These are phyloP conservation scores for Ramaria sp. DNA, from an alignment of 768 basidiomycete genomes.

Conservation along the genomic window DNA sequence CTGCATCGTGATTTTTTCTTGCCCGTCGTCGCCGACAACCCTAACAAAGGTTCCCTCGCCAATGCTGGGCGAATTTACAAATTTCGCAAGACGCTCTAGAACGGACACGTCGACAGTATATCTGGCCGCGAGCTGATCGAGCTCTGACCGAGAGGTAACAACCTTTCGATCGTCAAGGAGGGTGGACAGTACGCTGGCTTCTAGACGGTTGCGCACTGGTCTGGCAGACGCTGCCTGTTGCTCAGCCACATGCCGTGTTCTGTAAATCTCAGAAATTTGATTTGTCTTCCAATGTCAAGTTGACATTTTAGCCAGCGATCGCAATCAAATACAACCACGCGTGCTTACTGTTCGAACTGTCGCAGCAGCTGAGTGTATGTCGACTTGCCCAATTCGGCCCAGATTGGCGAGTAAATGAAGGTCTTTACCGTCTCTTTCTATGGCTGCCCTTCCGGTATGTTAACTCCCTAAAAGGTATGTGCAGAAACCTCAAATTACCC, in stretches of 20 bases:
- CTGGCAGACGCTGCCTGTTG: slow-evolving; percentile 32
- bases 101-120: slow-evolving; percentile 44
- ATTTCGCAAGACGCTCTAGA: slow-evolving; percentile 39
- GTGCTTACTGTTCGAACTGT: slow-evolving; percentile 34
- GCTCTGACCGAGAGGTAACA: slow-evolving; percentile 26
- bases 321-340: background rate
- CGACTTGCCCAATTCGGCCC: slow-evolving; percentile 50
- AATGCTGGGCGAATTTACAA: slow-evolving; percentile 58
- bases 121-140: slow-evolving; percentile 39
- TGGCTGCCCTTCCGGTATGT: slow-evolving; percentile 30
- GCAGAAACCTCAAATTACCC: slow-evolving; percentile 23
- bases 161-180: slow-evolving; percentile 57
- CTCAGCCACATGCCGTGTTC: slow-evolving; percentile 45
- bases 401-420: slow-evolving; percentile 63
- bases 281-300: slow-evolving; percentile 16
- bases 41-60: slow-evolving; percentile 33
- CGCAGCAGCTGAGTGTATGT: slow-evolving; percentile 40
- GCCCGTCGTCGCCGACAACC: slow-evolving; percentile 36
- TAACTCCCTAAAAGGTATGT: background rate
- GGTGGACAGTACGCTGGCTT: slow-evolving; percentile 38
- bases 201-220: slow-evolving; percentile 40
- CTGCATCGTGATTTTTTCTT: slow-evolving; percentile 38
- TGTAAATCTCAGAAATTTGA: slow-evolving; percentile 34
- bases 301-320: background rate
- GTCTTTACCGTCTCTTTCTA: slow-evolving; percentile 56